Conservation (phyloP, 179 eudicot species). For the Silene coronaria region DNA sequence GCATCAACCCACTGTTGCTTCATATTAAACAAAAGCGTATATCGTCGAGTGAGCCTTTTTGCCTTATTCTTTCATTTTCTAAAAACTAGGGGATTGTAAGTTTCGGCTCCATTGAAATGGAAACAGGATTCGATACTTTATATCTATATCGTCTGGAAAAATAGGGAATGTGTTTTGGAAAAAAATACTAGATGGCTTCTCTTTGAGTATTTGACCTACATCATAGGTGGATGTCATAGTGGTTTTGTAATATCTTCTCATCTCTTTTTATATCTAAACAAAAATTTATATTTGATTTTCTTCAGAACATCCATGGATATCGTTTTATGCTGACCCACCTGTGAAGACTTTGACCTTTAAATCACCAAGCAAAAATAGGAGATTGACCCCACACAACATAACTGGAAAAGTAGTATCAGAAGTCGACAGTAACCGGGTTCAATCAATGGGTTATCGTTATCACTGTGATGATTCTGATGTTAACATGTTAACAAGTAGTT, state of each 20-base stretch:
- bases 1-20: not conserved
- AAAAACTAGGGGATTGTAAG: not conserved
- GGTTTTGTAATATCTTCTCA: not conserved
- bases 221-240: not conserved
- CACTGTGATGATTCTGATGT: constrained; percentile 24
- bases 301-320: constrained; percentile 89
- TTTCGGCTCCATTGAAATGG: no score
- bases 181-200: no score
- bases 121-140: no score
- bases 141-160: no score
- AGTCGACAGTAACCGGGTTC: constrained; percentile 28
- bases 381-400: constrained; percentile 29
- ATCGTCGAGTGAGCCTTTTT: not conserved
- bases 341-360: constrained; percentile 36
- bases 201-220: no score
- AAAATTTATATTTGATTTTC: not conserved
- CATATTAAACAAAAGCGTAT: not conserved
- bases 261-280: not conserved
- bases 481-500: constrained; percentile 30
- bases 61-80: not conserved
- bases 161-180: no score
- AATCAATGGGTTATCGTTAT: constrained; percentile 6
- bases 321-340: constrained; percentile 59
- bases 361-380: constrained; percentile 44
- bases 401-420: constrained; percentile 22